These are phyloP conservation scores for Axilococcus clingmanii DNA, from an alignment of 139 green algal genomes.

Conservation along the genomic window DNA sequence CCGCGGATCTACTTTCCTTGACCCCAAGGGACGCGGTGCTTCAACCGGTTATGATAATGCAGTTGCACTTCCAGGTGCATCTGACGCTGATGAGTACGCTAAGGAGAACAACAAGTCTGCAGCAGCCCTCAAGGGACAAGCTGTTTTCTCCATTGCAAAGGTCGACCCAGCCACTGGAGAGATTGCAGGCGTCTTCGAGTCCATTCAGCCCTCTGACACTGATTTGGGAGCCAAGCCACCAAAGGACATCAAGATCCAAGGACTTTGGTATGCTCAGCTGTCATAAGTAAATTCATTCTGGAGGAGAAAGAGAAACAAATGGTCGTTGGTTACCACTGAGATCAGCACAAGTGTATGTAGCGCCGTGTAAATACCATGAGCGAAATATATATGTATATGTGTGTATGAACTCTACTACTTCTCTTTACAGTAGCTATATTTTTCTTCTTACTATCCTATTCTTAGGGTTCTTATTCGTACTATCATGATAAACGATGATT, in stretches of 20 bases:
- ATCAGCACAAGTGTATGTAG: too few species aligned
- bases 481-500: too few species aligned
- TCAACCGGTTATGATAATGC: conserved; percentile 94
- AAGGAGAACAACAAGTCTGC: conserved; percentile 96
- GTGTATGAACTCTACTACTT: too few species aligned
- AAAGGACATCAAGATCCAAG: conserved; percentile 99
- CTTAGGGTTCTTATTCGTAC: too few species aligned
- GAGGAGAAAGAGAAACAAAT: too few species aligned
- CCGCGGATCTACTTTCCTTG: conserved; percentile 95
- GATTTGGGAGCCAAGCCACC: conserved; percentile 95
- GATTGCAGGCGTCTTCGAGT: conserved; percentile 97
- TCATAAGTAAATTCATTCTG: too few species aligned
- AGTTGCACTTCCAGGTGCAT: conserved; percentile 81
- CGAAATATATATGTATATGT: too few species aligned
- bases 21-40: conserved; percentile 98
- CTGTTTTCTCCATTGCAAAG: conserved; percentile 91
- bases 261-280: conserved; percentile 85
- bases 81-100: conserved; percentile 61
- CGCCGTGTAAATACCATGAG: too few species aligned
- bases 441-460: too few species aligned
- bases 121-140: conserved; percentile 70
- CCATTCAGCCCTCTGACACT: conserved; percentile 97
- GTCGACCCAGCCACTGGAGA: conserved; percentile 81
- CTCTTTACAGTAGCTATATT: too few species aligned
- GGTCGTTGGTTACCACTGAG: too few species aligned